Conservation (phyloP, 169 alveolate species). For the Plasmodium sp. region DNA sequence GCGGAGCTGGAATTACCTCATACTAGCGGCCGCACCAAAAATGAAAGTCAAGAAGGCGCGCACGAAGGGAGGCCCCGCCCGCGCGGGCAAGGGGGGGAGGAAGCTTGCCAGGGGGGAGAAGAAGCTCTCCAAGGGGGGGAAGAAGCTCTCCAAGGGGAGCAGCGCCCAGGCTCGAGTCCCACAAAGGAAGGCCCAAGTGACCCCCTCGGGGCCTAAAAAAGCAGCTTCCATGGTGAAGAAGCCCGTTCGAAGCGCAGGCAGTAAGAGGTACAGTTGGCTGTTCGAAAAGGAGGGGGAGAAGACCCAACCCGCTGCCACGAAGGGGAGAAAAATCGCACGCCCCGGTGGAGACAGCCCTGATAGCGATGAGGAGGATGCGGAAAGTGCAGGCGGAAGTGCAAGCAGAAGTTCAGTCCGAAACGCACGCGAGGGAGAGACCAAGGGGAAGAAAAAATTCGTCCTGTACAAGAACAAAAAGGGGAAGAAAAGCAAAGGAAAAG, state of each 20-base stretch:
- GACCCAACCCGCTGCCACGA: neutral
- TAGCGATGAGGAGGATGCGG: neutral
- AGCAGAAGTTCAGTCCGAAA: neutral
- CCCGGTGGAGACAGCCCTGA: neutral
- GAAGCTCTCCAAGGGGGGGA: neutral
- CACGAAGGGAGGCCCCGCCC: neutral
- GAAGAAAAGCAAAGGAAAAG: conserved; percentile 52
- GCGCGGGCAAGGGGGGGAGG: neutral
- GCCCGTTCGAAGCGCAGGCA: neutral
- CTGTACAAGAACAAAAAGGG: conserved; percentile 46
- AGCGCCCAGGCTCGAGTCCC: neutral
- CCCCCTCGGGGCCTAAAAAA: neutral
- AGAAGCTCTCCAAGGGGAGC: neutral
- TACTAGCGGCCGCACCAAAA: neutral
- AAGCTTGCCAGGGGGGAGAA: neutral
- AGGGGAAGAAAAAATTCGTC: conserved; percentile 21
- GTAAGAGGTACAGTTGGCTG: conserved; percentile 18
- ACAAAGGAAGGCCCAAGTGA: neutral
- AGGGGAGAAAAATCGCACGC: neutral
- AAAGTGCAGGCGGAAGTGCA: neutral
- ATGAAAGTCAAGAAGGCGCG: neutral
- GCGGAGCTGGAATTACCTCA: neutral
- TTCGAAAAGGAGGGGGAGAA: neutral
- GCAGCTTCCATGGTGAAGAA: neutral
- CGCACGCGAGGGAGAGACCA: neutral